phyloP scores from a whole-genome alignment of 2,329 filamentous ascomycete species.

The Salinomyces thailandicus region DNA sequence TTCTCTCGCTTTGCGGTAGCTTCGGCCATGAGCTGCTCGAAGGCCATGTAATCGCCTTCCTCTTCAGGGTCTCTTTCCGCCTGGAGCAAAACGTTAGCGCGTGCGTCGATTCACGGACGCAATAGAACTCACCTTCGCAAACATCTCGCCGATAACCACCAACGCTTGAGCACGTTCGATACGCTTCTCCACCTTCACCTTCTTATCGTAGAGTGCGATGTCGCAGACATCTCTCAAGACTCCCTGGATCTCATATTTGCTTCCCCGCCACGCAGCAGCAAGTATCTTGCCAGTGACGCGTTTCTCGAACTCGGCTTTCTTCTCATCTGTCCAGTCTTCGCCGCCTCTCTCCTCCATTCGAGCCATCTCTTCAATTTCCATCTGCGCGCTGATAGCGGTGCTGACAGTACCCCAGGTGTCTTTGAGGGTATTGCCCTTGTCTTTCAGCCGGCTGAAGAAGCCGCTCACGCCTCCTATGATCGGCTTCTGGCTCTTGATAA shows the following conservation, averaged over 20 bases:
- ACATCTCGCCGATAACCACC: slow-evolving; percentile 79
- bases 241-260: slow-evolving; percentile 95
- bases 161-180: slow-evolving; percentile 85
- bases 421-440: slow-evolving; percentile 93
- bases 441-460: slow-evolving; percentile 87
- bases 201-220: slow-evolving; percentile 66
- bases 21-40: slow-evolving; percentile 95
- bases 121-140: slow-evolving; percentile 57
- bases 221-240: slow-evolving; percentile 93
- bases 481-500: slow-evolving; percentile 93
- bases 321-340: slow-evolving; percentile 97
- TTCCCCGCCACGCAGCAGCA: slow-evolving; percentile 89
- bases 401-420: slow-evolving; percentile 98
- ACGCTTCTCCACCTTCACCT: slow-evolving; percentile 71
- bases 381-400: slow-evolving; percentile 90
- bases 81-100: slow-evolving; percentile 35
- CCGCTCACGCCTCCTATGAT: slow-evolving; percentile 71
- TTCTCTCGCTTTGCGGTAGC: slow-evolving; percentile 88
- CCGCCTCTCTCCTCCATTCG: slow-evolving; percentile 89
- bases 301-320: slow-evolving; percentile 88
- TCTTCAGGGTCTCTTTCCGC: slow-evolving; percentile 84
- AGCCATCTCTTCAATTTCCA: slow-evolving; percentile 99
- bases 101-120: too few relatives aligned
- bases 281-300: slow-evolving; percentile 96
- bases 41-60: slow-evolving; percentile 97